Evolutionary conservation across 2,329 filamentous ascomycete genomes (phyloP).

Genomic region (Pestalotiopsis fici): DNA sequence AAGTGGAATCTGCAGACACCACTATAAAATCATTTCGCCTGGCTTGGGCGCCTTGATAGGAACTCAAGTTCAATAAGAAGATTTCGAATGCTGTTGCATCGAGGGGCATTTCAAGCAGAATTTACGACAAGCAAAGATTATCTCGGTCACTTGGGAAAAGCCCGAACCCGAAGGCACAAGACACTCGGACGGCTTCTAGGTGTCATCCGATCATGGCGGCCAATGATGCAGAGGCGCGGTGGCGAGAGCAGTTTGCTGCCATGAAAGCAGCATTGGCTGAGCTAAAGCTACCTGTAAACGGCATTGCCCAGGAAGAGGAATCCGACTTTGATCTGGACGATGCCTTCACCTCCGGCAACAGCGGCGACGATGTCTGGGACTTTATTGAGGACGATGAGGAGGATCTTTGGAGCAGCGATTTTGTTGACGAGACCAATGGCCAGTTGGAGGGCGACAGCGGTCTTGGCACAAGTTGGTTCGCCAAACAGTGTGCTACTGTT

Average conservation of each 20-base stretch:
- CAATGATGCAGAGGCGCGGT: constrained; percentile 58
- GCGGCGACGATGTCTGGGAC: constrained; percentile 87
- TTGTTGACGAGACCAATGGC: constrained; percentile 48
- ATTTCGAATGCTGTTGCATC: background rate
- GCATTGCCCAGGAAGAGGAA: constrained; percentile 47
- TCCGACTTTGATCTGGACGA: constrained; percentile 67
- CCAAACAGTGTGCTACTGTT: constrained; percentile 66
- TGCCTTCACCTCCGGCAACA: constrained; percentile 57
- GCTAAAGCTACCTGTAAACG: constrained; percentile 52
- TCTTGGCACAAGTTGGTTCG: constrained; percentile 68
- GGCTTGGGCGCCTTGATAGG: background rate
- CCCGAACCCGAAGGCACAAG: too few species aligned
- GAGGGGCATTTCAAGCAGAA: background rate
- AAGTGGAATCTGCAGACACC: background rate
- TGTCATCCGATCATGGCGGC: constrained; percentile 12
- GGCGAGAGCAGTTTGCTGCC: constrained; percentile 80
- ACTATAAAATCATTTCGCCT: background rate
- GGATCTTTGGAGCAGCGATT: constrained; percentile 65
- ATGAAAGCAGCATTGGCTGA: constrained; percentile 86
- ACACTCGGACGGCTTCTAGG: too few species aligned
- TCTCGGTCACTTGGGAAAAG: too few species aligned
- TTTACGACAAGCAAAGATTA: background rate
- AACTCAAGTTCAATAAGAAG: too few species aligned
- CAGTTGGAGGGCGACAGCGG: constrained; percentile 38
- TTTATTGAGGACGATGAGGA: constrained; percentile 77